These are phyloP conservation scores for Styphnolobium japonicum DNA, from an alignment of 306 rosid species.

Conservation along the genomic window DNA sequence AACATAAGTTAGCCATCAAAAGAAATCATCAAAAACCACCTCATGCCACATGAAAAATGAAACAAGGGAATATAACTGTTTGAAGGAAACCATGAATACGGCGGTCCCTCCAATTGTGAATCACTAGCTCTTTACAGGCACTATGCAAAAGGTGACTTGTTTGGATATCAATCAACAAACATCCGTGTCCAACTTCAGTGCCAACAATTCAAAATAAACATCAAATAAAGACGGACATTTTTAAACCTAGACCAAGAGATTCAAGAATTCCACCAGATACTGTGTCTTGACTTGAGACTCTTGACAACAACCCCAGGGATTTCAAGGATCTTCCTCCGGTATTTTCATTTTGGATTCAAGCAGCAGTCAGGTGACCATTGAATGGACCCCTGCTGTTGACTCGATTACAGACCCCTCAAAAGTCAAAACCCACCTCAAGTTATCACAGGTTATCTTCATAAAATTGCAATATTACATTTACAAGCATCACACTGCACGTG, in stretches of 20 bases:
- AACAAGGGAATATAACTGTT: background rate
- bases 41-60: background rate
- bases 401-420: background rate
- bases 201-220: conserved; percentile 8
- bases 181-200: conserved; percentile 51
- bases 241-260: background rate
- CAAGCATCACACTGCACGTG: background rate
- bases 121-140: background rate
- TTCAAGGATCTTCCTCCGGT: background rate
- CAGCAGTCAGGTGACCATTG: background rate
- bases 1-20: conserved; percentile 26
- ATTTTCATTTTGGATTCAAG: background rate
- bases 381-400: background rate
- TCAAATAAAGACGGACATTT: background rate
- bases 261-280: background rate
- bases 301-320: background rate
- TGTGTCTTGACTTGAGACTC: too few species aligned
- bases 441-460: background rate
- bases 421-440: background rate
- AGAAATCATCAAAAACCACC: background rate
- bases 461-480: background rate
- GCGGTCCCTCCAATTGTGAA: background rate
- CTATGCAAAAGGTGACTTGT: conserved; percentile 43
- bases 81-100: background rate
- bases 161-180: conserved; percentile 32